phyloP scores from a whole-genome alignment of 257 asterid genomes.

The Solanum rostratum region DNA sequence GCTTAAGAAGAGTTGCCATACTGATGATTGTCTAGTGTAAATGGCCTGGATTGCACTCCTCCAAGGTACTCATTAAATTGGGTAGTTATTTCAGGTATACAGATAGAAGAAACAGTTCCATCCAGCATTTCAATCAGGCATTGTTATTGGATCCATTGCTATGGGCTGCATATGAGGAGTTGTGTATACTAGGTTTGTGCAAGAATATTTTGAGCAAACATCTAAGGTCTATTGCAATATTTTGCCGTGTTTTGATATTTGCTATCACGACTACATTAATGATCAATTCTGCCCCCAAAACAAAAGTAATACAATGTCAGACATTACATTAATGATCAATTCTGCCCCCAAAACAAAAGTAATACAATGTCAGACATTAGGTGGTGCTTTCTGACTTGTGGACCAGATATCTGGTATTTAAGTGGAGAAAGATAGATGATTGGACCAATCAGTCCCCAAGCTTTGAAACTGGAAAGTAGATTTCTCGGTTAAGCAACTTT shows the following conservation, averaged over 20 bases:
- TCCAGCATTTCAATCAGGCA: constrained; percentile 91
- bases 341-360: background rate
- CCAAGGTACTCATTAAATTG: background rate
- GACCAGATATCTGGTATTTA: background rate
- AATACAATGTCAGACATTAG: background rate
- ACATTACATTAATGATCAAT: background rate
- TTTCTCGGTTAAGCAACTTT: background rate
- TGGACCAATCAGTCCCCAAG: background rate
- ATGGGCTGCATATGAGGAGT: constrained; percentile 97
- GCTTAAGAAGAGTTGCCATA: background rate
- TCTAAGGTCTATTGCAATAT: background rate
- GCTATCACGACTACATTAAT: background rate
- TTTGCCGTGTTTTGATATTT: background rate
- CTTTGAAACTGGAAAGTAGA: background rate
- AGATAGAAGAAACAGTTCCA: constrained; percentile 75
- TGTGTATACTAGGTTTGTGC: constrained; percentile 65
- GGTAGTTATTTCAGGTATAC: constrained; percentile 58
- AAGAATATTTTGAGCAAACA: background rate
- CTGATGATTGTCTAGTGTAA: background rate
- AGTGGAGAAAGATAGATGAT: background rate
- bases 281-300: background rate
- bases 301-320: background rate
- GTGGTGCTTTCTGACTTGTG: background rate
- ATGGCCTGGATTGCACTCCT: background rate
- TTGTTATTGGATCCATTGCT: constrained; percentile 79